phyloP scores from a whole-genome alignment of 768 basidiomycete species.

The Tylopilus felleus region DNA sequence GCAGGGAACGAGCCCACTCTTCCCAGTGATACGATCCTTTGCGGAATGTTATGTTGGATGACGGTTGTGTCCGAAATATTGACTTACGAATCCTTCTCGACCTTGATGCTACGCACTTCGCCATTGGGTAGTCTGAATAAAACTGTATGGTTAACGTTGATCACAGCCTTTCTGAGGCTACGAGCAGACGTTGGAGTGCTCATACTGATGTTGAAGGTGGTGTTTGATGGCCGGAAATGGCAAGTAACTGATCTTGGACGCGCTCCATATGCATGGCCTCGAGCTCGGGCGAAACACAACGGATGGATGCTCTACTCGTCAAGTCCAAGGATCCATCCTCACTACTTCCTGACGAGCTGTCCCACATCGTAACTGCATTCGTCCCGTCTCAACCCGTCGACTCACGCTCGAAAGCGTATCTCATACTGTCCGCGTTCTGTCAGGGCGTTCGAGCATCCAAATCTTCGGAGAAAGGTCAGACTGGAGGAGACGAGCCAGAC shows the following conservation, averaged over 20 bases:
- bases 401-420: slow-evolving; percentile 64
- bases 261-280: slow-evolving; percentile 11
- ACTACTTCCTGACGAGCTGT: slow-evolving; percentile 54
- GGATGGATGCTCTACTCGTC: slow-evolving; percentile 32
- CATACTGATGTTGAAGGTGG: slow-evolving; percentile 14
- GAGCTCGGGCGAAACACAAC: not conserved
- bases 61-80: not conserved
- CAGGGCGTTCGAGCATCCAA: slow-evolving; percentile 49
- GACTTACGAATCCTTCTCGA: slow-evolving; percentile 69
- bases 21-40: slow-evolving; percentile 71
- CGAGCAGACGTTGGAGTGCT: slow-evolving; percentile 2
- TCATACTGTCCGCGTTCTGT: slow-evolving; percentile 66
- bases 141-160: slow-evolving; percentile 72
- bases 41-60: slow-evolving; percentile 5
- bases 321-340: slow-evolving; percentile 34
- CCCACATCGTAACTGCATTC: slow-evolving; percentile 50
- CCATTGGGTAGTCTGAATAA: slow-evolving; percentile 78
- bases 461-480: slow-evolving; percentile 32
- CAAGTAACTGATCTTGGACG: too few species aligned
- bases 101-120: slow-evolving; percentile 69
- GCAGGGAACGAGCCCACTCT: slow-evolving; percentile 83
- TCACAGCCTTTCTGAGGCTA: slow-evolving; percentile 30
- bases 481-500: slow-evolving; percentile 39
- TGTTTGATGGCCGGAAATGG: not conserved
- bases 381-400: slow-evolving; percentile 42